Base-by-base conservation (phyloP, 2,329 filamentous ascomycete species). In the Arthrobotrys iridis region DNA sequence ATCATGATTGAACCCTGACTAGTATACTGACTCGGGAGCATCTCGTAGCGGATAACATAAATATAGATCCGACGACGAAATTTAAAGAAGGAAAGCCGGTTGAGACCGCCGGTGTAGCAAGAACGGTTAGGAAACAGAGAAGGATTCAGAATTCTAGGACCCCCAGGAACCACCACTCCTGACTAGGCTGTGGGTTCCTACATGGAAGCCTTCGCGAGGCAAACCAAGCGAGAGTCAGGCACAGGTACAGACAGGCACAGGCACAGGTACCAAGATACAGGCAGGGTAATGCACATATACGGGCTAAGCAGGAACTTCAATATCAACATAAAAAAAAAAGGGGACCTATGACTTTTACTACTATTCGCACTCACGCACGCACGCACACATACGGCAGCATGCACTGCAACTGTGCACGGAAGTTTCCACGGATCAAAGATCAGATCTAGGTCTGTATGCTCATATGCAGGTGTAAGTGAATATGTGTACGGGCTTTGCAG, bases 141-240 rank as follows among this genome's bases (percentile, higher is more conserved):
- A 66, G 55, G 65, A 60, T 60, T 68, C 65, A 62, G 30, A 52
- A 37, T 28, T 28, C 22, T 28, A 15, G 28, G 48, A 22, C 33
- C 48, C 59, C 30, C 18, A n/a, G n/a, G n/a, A n/a, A n/a, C n/a
- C n/a, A n/a, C n/a, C n/a, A n/a, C n/a, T n/a, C n/a, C n/a, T n/a
- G n/a, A n/a, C n/a, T n/a, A n/a, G n/a, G n/a, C 22, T 35, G 11
- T n/a, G 13, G 13, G 5, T 26, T 24, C n/a, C 15, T 13, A 18
- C 13, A 35, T n/a, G n/a, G n/a, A n/a, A n/a, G n/a, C 11, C 24
- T 20, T 33, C 22, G 20, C 35, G 24, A 46, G 45, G 7, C 45
- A 48, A 30, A 28, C 11, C 50, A 55, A 70, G 65, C 65, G 65
- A 70, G 64, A 68, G 63, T 67, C 63, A 67, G 35, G 50, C 22